These are phyloP conservation scores for Darksidea phi DNA, from an alignment of 495 filamentous ascomycete species.

Conservation along the genomic window DNA sequence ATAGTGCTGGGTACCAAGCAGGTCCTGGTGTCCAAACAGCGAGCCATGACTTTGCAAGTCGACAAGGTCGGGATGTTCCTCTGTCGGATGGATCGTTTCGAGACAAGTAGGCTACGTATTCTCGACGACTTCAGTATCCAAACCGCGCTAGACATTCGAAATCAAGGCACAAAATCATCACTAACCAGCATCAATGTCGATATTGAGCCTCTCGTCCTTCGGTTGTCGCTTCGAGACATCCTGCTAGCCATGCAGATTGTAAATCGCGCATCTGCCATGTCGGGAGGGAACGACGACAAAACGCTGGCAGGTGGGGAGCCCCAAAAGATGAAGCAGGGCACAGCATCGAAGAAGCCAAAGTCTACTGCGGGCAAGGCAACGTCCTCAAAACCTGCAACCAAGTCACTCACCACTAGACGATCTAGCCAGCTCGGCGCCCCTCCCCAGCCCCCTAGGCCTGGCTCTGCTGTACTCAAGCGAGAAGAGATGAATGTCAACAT, in stretches of 20 bases:
- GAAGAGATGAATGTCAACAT: conserved; percentile 83
- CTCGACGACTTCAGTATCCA: conserved; percentile 93
- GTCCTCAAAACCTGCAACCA: conserved; percentile 54
- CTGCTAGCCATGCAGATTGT: conserved; percentile 90
- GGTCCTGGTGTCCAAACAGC: conserved; percentile 86
- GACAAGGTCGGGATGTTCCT: conserved; percentile 96
- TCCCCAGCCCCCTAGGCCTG: conserved; percentile 30
- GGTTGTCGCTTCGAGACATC: conserved; percentile 90
- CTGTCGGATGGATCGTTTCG: conserved; percentile 96
- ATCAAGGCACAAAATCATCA: conserved; percentile 63
- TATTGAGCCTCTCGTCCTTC: conserved; percentile 87
- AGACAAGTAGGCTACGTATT: conserved; percentile 80
- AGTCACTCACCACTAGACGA: conserved; percentile 43
- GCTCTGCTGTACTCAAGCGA: conserved; percentile 63
- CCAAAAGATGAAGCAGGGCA: conserved; percentile 67
- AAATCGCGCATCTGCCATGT: conserved; percentile 87
- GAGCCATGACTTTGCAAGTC: conserved; percentile 88
- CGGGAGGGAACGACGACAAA: conserved; percentile 49
- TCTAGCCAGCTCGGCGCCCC: conserved; percentile 29
- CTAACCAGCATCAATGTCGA: conserved; percentile 80
- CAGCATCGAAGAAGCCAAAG: conserved; percentile 38
- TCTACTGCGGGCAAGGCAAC: conserved; percentile 53
- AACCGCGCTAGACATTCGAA: conserved; percentile 77
- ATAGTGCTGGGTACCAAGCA: conserved; percentile 95
- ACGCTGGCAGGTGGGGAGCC: conserved; percentile 53